Evolutionary conservation across 352 stramenopile species (phyloP).

Genomic region (Pythium aristosporum): DNA sequence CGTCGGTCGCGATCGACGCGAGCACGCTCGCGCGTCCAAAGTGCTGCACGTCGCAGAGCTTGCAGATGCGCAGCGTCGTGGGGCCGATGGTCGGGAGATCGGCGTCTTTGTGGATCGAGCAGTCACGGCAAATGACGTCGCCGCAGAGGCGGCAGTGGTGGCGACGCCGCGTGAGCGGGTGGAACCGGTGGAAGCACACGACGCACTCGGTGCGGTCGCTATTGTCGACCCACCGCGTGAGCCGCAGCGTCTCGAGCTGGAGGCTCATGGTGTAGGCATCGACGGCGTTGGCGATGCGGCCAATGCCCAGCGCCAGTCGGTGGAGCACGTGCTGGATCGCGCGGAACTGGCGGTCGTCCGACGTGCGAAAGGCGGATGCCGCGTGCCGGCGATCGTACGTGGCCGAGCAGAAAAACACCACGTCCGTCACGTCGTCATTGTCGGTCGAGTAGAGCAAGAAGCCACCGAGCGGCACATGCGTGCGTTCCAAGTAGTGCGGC

Average conservation of each 20-base stretch:
- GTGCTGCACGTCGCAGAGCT: slow-evolving; percentile 43
- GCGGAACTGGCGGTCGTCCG: slow-evolving; percentile 61
- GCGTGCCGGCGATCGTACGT: slow-evolving; percentile 22
- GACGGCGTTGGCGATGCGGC: slow-evolving; percentile 52
- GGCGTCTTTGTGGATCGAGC: slow-evolving; percentile 68
- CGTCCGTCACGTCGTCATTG: slow-evolving; percentile 54
- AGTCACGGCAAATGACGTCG: slow-evolving; percentile 75
- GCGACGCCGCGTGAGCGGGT: slow-evolving; percentile 58
- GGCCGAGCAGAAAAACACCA: slow-evolving; percentile 79
- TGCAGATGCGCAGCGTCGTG: slow-evolving; percentile 68
- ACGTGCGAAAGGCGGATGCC: slow-evolving; percentile 25
- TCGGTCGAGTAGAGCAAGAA: slow-evolving; percentile 72
- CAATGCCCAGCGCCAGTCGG: slow-evolving; percentile 54
- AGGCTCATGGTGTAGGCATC: slow-evolving; percentile 63
- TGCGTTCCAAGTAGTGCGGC: slow-evolving; percentile 55
- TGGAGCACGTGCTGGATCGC: slow-evolving; percentile 54
- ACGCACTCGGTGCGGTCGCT: slow-evolving; percentile 50
- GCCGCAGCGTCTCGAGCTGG: slow-evolving; percentile 51
- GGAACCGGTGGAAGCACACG: slow-evolving; percentile 66
- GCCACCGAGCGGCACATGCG: slow-evolving; percentile 56
- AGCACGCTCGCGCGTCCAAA: slow-evolving; percentile 25
- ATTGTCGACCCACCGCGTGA: slow-evolving; percentile 60
- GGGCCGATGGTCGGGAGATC: slow-evolving; percentile 64
- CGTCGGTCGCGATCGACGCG: slow-evolving; percentile 23
- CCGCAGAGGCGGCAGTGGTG: slow-evolving; percentile 79